Percentiles rank a stretch among this genome's conserved stretches.
phyloP scores from a whole-genome alignment of 345 rosid genomes.

The Barbarea vulgaris region DNA sequence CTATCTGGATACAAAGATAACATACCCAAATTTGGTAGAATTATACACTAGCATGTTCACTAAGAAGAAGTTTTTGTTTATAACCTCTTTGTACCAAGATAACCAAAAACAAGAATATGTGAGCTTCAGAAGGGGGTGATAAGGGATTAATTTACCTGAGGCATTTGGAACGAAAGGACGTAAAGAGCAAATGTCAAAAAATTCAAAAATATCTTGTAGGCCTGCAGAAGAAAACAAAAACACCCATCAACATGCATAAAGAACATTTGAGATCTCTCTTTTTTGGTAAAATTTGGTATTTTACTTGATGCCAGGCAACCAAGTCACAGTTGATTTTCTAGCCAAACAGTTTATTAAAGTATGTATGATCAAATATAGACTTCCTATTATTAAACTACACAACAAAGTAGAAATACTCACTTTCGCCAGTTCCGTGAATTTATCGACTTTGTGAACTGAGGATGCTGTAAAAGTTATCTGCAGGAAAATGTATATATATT shows the following conservation, averaged over 20 bases:
- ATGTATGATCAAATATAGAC: conserved; percentile 1
- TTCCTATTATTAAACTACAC: conserved; percentile 10
- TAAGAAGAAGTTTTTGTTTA: neutral
- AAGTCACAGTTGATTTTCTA: neutral
- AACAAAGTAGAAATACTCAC: conserved; percentile 49
- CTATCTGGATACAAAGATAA: conserved; percentile 3
- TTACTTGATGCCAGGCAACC: neutral
- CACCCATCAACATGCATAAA: conserved; percentile 20
- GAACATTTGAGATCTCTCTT: neutral
- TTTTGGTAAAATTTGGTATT: neutral
- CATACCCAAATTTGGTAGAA: neutral
- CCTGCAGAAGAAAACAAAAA: conserved; percentile 56
- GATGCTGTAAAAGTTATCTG: conserved; percentile 64
- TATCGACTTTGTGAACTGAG: conserved; percentile 46
- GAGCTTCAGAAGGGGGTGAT: neutral
- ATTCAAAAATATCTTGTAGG: conserved; percentile 60
- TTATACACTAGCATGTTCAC: neutral
- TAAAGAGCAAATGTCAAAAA: conserved; percentile 55
- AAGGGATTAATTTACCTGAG: conserved; percentile 61
- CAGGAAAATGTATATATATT: conserved; percentile 9
- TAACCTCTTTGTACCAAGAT: conserved; percentile 8
- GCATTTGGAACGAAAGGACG: conserved; percentile 59
- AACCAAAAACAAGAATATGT: conserved; percentile 28
- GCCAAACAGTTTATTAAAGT: conserved; percentile 1
- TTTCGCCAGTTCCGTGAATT: conserved; percentile 50